Evolutionary conservation across 1,284 basidiomycete species (phyloP).

Genomic region (Naganishia sp.): DNA sequence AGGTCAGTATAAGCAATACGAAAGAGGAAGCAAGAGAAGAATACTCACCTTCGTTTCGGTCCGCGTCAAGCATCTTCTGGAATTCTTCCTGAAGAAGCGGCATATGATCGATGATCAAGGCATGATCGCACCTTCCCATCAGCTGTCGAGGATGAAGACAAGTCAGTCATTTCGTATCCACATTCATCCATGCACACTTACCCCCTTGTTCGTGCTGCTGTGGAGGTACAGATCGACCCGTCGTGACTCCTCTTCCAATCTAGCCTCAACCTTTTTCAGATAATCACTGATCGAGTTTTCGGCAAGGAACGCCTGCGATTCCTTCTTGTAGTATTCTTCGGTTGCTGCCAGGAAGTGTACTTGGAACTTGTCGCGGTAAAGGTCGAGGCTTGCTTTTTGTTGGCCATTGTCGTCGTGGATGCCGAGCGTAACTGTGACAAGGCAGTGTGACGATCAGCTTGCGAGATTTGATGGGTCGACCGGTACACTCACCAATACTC

Average conservation of each 20-base stretch:
- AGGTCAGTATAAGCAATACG: neutral
- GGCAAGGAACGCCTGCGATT: slow-evolving; percentile 86
- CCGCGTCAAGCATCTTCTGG: slow-evolving; percentile 85
- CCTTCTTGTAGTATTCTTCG: slow-evolving; percentile 85
- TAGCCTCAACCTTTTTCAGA: slow-evolving; percentile 91
- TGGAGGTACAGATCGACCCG: slow-evolving; percentile 94
- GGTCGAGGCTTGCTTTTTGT: slow-evolving; percentile 88
- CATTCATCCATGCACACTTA: slow-evolving; percentile 40
- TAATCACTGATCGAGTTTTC: slow-evolving; percentile 94
- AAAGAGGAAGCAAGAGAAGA: slow-evolving; percentile 1
- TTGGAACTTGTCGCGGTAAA: slow-evolving; percentile 93
- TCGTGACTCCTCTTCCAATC: slow-evolving; percentile 91
- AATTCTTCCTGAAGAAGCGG: slow-evolving; percentile 93
- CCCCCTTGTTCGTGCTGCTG: slow-evolving; percentile 76
- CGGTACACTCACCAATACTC: slow-evolving; percentile 64
- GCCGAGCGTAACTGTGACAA: slow-evolving; percentile 75
- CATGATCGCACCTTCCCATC: slow-evolving; percentile 86
- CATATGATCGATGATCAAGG: slow-evolving; percentile 85
- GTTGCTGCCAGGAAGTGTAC: slow-evolving; percentile 83
- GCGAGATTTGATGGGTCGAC: neutral
- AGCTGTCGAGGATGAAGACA: slow-evolving; percentile 54
- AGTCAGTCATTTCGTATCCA: neutral
- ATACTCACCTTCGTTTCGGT: slow-evolving; percentile 70
- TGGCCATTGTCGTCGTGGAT: slow-evolving; percentile 72
- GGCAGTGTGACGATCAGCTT: neutral